phyloP scores from a whole-genome alignment of 73 alveolate species.

The Durusdinium trenchii region DNA sequence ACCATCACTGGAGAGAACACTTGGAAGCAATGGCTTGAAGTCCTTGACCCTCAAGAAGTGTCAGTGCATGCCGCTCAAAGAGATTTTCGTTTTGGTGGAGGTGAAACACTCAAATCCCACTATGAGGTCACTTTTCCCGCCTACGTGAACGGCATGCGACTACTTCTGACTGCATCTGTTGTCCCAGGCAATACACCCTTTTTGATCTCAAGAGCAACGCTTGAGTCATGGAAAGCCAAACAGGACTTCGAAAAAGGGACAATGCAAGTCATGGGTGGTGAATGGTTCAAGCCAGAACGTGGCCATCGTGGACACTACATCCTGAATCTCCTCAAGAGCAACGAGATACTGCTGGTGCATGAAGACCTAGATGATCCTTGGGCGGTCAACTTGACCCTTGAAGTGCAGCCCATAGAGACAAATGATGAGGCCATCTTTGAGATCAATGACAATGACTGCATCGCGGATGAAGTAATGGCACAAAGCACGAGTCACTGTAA shows the following conservation, averaged over 20 bases:
- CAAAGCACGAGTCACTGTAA: background rate
- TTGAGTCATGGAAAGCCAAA: background rate
- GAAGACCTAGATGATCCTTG: background rate
- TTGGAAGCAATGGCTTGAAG: background rate
- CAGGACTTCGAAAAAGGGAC: background rate
- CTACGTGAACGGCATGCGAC: background rate
- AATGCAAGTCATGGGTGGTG: background rate
- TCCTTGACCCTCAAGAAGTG: background rate
- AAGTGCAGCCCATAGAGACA: background rate
- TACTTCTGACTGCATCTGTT: background rate
- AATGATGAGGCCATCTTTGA: background rate
- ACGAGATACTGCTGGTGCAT: too few relatives aligned
- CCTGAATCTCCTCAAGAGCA: background rate
- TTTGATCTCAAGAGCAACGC: conserved; percentile 14
- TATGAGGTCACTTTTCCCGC: background rate
- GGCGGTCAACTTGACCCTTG: background rate
- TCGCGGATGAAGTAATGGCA: background rate
- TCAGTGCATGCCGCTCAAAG: background rate
- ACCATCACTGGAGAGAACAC: background rate
- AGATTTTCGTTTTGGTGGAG: conserved; percentile 50
- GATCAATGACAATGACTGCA: background rate
- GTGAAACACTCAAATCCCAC: background rate
- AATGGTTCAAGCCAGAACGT: background rate
- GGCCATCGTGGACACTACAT: conserved; percentile 10
- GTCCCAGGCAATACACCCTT: conserved; percentile 14